Evolutionary conservation across 805 yeast species (phyloP), one percentile per base, ranked within the genome.

Genomic region (Lipomyces yamanashiensis): DNA sequence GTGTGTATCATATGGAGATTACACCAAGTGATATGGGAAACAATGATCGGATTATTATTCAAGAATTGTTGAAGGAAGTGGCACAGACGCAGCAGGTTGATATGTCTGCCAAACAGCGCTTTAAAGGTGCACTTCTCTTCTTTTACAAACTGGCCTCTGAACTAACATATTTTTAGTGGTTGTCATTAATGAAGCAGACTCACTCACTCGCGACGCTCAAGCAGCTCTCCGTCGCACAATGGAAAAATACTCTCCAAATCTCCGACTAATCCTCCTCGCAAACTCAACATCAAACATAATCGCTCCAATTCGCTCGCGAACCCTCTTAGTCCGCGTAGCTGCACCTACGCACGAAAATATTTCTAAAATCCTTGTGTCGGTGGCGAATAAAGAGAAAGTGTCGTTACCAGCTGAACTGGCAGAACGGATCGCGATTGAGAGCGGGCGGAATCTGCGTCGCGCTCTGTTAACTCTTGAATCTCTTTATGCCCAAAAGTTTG

Each of bases 81-180:
- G 99, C 98, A 1, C 96, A 92, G 71, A 89, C 95, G 12, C 97
- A 92, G 72, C 97, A 92, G 73, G 92, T 95, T n/a, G 97, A 92
- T 74, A 87, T 89, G 71, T 72, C 82, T 8, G 79, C 81, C 39
- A 56, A 79, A 77, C 75, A 81, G 79, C 71, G 78, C 71, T 71
- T 79, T 78, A 67, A 79, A 78, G 78, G 74, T 64, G 13, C 23
- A 43, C 19, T 19, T 17, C 39, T 19, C 9, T 40, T 44, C 23
- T 13, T 1, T 12, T 45, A 12, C 36, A 50, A 50, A 1, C 8
- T 34, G 13, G 2, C 28, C 2, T 49, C 12, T n/a, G 13, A 36
- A 51, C 43, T 41, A 39, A 34, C 7, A 61, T 34, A 3, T 10
- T 23, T 19, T 8, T 23, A 67, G 73, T 90, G 62, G 96, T 90